Conservation (phyloP, 148 eudicot genomes). For the Rhododendron vialii region DNA sequence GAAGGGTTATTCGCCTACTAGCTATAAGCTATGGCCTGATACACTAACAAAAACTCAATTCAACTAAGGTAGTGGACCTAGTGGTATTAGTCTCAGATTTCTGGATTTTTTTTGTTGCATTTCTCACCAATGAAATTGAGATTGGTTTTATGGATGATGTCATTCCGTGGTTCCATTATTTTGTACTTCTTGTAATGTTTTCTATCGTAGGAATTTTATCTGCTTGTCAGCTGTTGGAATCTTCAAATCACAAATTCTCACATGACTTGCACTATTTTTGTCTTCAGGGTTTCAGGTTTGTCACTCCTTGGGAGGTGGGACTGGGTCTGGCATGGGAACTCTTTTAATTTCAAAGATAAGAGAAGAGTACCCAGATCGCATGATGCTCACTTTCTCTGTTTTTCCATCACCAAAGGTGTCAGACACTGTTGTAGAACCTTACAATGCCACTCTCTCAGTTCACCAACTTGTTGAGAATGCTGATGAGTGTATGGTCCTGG, state of each 20-base stretch:
- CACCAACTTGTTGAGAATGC: conserved; percentile 5
- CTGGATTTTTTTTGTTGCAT: neutral
- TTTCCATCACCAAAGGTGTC: conserved; percentile 3
- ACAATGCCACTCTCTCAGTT: conserved; percentile 1
- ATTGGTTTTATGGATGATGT: neutral
- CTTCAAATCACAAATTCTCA: neutral
- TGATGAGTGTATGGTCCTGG: conserved; percentile 8
- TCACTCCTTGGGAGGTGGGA: conserved; percentile 3
- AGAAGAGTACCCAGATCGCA: neutral
- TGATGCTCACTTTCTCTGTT: neutral
- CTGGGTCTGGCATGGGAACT: conserved; percentile 1
- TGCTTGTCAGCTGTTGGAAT: neutral
- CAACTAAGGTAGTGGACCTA: neutral
- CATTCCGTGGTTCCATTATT: neutral
- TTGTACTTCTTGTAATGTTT: neutral
- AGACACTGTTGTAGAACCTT: conserved; percentile 3
- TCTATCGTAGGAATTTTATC: neutral
- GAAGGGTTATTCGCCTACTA: neutral
- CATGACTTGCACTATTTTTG: neutral
- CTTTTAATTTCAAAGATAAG: neutral
- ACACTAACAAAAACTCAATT: neutral
- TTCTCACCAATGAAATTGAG: neutral
- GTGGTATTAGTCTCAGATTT: neutral
- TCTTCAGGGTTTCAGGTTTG: conserved; percentile 3
- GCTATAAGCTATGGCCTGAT: neutral